phyloP scores from a whole-genome alignment of 371 early-diverging fungal species.

The Rhizomucor pusillus region DNA sequence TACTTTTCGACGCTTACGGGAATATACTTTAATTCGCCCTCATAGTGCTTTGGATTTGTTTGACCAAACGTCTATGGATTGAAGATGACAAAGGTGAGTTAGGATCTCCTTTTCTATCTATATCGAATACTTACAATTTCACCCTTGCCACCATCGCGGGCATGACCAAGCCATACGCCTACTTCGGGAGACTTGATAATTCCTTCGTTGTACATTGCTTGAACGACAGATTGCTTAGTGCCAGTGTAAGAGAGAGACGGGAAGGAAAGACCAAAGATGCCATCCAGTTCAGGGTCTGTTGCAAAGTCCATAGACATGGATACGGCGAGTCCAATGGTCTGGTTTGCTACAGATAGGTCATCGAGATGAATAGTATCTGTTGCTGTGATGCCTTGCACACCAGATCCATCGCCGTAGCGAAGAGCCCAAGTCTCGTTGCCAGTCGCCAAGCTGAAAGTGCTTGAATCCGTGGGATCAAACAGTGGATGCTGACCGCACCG shows the following conservation, averaged over 20 bases:
- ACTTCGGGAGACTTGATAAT: constrained; percentile 25
- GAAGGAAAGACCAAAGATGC: constrained; percentile 57
- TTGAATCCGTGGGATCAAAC: constrained; percentile 23
- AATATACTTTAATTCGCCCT: constrained; percentile 45
- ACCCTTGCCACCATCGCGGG: constrained; percentile 32
- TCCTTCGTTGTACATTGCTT: constrained; percentile 22
- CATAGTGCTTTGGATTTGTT: constrained; percentile 31
- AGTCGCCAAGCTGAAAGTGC: constrained; percentile 6
- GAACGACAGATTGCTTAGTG: constrained; percentile 19
- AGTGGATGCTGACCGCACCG: constrained; percentile 25
- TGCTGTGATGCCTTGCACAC: constrained; percentile 39
- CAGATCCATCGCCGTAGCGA: constrained; percentile 54
- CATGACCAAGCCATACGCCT: constrained; percentile 33
- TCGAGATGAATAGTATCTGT: constrained; percentile 44
- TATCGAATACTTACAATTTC: constrained; percentile 29
- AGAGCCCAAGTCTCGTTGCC: constrained; percentile 31
- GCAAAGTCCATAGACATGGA: constrained; percentile 26
- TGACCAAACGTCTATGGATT: constrained; percentile 31
- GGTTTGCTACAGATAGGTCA: constrained; percentile 13
- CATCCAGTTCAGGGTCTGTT: constrained; percentile 44
- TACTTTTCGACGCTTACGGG: constrained; percentile 38
- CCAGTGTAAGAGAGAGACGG: constrained; percentile 38
- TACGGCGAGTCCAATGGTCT: constrained; percentile 34
- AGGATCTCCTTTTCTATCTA: not conserved
- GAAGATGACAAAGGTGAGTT: not conserved